These are phyloP conservation scores for Thielaviopsis cerberus DNA, from an alignment of 2,329 filamentous ascomycete species.

Conservation along the genomic window DNA sequence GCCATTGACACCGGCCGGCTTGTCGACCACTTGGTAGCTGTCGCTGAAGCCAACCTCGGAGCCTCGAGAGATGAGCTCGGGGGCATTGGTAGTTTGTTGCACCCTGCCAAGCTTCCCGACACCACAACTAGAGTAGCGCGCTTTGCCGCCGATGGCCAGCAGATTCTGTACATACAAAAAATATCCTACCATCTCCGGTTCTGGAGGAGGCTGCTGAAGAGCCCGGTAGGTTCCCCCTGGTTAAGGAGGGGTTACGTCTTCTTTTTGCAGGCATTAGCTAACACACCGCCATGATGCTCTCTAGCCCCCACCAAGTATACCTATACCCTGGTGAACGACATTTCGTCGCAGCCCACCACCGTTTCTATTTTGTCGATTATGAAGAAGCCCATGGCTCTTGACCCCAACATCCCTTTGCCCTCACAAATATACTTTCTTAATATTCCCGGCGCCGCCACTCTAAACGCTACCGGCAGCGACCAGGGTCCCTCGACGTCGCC, in stretches of 20 bases:
- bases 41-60: conserved; percentile 56
- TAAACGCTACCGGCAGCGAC: conserved; percentile 46
- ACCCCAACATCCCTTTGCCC: conserved; percentile 62
- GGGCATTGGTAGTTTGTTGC: conserved; percentile 64
- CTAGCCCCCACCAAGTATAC: conserved; percentile 38
- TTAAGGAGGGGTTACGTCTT: not conserved
- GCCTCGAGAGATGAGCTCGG: conserved; percentile 64
- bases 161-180: conserved; percentile 81
- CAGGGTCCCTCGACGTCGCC: conserved; percentile 61
- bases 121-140: conserved; percentile 74
- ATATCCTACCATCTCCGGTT: conserved; percentile 37
- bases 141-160: conserved; percentile 76
- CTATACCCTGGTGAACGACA: conserved; percentile 67
- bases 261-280: conserved; percentile 14
- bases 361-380: conserved; percentile 73
- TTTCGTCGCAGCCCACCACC: conserved; percentile 62
- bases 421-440: conserved; percentile 88
- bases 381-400: conserved; percentile 76
- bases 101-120: conserved; percentile 50
- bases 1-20: conserved; percentile 49
- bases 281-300: conserved; percentile 11
- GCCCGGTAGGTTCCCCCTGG: conserved; percentile 21
- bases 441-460: conserved; percentile 60
- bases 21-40: conserved; percentile 51
- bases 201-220: conserved; percentile 30